These are phyloP conservation scores for Limnomonas spitsbergensis DNA, from an alignment of 139 green algal genomes.

Conservation along the genomic window DNA sequence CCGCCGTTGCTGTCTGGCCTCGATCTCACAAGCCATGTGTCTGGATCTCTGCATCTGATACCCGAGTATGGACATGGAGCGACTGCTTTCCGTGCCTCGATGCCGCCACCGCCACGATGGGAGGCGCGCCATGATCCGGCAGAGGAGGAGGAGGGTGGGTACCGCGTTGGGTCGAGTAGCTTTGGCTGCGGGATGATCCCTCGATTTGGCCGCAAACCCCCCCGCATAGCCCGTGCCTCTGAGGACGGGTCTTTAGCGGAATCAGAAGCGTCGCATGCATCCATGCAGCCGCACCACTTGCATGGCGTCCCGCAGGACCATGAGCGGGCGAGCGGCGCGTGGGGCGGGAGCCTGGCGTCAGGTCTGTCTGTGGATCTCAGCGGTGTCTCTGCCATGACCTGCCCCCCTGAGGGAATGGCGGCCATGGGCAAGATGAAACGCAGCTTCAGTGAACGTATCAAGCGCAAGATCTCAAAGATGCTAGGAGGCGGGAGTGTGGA, in stretches of 20 bases:
- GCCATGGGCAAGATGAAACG: background rate
- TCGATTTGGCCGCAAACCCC: background rate
- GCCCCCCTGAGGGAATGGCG: background rate
- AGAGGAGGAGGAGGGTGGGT: background rate
- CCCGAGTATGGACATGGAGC: too few relatives aligned
- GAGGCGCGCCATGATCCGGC: too few relatives aligned
- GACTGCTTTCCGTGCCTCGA: too few relatives aligned
- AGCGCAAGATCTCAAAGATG: background rate
- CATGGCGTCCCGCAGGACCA: too few relatives aligned
- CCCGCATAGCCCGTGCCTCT: too few relatives aligned
- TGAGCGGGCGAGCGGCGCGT: background rate
- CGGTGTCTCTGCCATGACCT: background rate
- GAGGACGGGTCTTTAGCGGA: too few relatives aligned
- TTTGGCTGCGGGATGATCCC: conserved; percentile 1
- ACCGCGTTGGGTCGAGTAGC: background rate
- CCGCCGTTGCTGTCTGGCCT: too few relatives aligned
- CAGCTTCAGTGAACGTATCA: background rate
- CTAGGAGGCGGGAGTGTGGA: background rate
- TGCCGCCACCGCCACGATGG: too few relatives aligned
- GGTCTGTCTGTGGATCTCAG: background rate
- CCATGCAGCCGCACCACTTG: too few relatives aligned
- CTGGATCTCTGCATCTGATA: too few relatives aligned
- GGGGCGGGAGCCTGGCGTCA: background rate
- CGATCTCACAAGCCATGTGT: too few relatives aligned
- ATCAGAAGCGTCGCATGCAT: too few relatives aligned